phyloP scores from a whole-genome alignment of 495 filamentous ascomycete genomes.

The Aspergillus mulundensis region DNA sequence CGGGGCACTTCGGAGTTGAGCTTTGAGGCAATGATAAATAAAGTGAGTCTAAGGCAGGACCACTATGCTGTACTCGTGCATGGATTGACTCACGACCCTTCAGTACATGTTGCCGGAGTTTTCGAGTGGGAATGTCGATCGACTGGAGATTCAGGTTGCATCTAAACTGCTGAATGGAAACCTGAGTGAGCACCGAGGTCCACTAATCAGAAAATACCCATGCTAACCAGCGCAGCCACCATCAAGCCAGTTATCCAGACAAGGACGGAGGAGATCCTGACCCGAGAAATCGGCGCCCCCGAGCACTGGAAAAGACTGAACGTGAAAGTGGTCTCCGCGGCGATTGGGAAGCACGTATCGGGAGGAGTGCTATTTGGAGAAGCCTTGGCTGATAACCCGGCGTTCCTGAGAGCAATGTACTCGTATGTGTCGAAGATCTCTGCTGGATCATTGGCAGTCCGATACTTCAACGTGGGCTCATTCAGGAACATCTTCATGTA shows the following conservation, averaged over 20 bases:
- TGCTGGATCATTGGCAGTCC: too few species aligned
- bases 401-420: neutral
- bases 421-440: neutral
- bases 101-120: neutral
- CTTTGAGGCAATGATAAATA: neutral
- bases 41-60: neutral
- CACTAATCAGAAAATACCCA: neutral
- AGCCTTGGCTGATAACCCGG: neutral
- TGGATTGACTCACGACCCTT: neutral
- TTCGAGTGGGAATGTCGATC: neutral
- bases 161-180: neutral
- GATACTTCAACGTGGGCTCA: too few species aligned
- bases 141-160: neutral
- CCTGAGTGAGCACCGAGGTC: neutral
- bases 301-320: neutral
- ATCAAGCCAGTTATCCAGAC: neutral
- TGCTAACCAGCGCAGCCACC: neutral
- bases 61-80: neutral
- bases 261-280: neutral
- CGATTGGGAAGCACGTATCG: neutral
- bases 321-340: neutral
- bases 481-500: too few species aligned
- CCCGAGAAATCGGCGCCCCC: neutral
- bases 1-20: neutral
- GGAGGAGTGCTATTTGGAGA: neutral